These are phyloP conservation scores for Ceratocystis eucalypticola DNA, from an alignment of 2,329 filamentous ascomycete species.

Conservation along the genomic window DNA sequence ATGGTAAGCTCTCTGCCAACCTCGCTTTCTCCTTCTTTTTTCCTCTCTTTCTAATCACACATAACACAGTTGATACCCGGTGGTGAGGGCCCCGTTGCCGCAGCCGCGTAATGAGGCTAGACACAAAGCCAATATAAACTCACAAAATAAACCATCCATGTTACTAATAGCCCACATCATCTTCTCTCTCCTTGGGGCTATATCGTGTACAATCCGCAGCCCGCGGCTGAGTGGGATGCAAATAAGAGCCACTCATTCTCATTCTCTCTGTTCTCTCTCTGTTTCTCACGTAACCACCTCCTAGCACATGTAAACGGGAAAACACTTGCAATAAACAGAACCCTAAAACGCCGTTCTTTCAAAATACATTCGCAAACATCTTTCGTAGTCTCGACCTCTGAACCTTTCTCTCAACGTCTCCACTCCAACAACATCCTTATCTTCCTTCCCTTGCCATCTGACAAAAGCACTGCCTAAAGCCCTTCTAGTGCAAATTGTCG, in stretches of 20 bases:
- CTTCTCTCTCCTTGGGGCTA: not conserved
- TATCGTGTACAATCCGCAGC: not conserved
- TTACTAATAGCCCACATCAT: not conserved
- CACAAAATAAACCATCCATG: not conserved
- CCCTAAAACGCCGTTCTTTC: conserved; percentile 10
- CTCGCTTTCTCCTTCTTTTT: not conserved
- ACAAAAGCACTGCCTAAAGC: not conserved
- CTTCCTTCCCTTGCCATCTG: not conserved
- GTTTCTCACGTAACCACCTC: not conserved
- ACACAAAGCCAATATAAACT: not conserved
- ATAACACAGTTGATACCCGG: conserved; percentile 55
- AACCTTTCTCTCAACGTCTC: not conserved
- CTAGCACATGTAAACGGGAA: not conserved
- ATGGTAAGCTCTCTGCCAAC: conserved; percentile 53
- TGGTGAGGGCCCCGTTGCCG: conserved; percentile 51
- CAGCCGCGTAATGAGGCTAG: conserved; percentile 21
- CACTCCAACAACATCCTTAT: not conserved
- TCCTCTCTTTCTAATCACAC: conserved; percentile 16
- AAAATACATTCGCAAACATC: not conserved
- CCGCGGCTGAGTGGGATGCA: not conserved
- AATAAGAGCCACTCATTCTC: not conserved
- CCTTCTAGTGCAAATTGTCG: conserved; percentile 28
- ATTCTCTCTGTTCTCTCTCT: too few relatives aligned
- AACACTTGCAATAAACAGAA: conserved; percentile 2
- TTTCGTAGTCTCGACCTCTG: not conserved